Conservation (phyloP, 331 rosid genomes). For the Malus hybrid region DNA sequence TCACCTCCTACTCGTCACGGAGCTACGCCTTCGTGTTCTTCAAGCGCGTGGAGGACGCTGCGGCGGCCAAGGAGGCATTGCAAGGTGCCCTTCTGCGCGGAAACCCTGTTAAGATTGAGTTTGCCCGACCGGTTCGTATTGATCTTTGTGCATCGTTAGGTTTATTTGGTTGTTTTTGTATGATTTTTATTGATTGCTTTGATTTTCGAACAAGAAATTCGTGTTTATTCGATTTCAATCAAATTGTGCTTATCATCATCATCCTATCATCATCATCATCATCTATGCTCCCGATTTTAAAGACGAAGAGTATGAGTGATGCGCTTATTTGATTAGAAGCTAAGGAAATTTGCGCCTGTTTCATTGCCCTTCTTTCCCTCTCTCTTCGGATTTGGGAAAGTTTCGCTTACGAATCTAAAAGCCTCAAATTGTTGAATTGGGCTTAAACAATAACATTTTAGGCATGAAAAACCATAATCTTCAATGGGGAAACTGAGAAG, state of each 20-base stretch:
- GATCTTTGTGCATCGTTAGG: conserved; percentile 34
- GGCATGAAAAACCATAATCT: background rate
- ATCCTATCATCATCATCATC: background rate
- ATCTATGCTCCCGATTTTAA: background rate
- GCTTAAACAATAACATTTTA: background rate
- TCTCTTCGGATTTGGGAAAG: background rate
- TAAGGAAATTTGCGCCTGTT: background rate
- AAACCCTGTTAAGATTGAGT: conserved; percentile 54
- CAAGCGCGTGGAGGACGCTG: conserved; percentile 68
- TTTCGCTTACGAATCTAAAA: background rate
- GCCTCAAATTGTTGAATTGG: background rate
- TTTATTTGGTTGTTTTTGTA: conserved; percentile 22
- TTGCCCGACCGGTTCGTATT: conserved; percentile 91
- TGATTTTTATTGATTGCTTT: background rate
- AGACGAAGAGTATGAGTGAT: background rate
- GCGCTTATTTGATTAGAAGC: background rate
- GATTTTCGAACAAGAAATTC: background rate
- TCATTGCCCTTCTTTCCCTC: background rate
- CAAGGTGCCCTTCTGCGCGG: conserved; percentile 60
- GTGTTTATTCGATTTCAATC: background rate
- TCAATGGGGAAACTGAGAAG: background rate
- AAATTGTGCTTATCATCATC: background rate
- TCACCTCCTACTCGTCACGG: conserved; percentile 56
- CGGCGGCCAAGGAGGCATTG: conserved; percentile 80
- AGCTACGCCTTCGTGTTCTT: conserved; percentile 78